Percentiles rank a stretch among this genome's conserved stretches.
Conservation (phyloP, 2,329 filamentous ascomycete genomes). For the Aureobasidium subglaciale region DNA sequence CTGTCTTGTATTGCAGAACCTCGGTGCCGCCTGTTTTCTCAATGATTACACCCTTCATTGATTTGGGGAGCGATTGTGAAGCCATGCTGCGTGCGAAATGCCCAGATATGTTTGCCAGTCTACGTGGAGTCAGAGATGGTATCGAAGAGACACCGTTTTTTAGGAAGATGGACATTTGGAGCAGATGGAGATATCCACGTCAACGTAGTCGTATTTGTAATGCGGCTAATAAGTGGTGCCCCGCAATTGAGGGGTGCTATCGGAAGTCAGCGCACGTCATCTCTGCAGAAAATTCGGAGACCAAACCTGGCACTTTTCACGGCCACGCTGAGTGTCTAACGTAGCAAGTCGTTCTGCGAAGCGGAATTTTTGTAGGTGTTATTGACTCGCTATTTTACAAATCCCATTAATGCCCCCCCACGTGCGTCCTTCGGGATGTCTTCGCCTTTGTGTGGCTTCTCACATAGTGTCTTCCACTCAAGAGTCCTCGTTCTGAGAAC, state of each 20-base stretch:
- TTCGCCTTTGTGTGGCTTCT: too few relatives aligned
- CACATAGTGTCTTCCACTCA: too few relatives aligned
- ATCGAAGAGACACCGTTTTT: conserved; percentile 13
- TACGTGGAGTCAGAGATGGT: conserved; percentile 18
- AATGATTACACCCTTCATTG: conserved; percentile 67
- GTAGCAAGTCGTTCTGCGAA: too few relatives aligned
- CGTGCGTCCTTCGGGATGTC: too few relatives aligned
- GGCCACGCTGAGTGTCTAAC: too few relatives aligned
- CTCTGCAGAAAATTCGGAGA: neutral
- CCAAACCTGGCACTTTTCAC: too few relatives aligned
- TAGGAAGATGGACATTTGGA: conserved; percentile 12
- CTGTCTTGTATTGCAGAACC: conserved; percentile 62
- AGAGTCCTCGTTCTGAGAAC: neutral
- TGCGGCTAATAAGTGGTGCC: conserved; percentile 1
- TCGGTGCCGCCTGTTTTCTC: conserved; percentile 66
- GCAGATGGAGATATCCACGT: neutral
- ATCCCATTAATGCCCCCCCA: too few relatives aligned
- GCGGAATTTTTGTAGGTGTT: too few relatives aligned
- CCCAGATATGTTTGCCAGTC: conserved; percentile 23
- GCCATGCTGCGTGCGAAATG: conserved; percentile 32
- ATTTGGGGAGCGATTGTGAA: conserved; percentile 48
- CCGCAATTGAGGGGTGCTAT: neutral
- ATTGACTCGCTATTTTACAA: too few relatives aligned
- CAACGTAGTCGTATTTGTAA: conserved; percentile 5
- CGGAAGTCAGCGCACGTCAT: neutral